Base-by-base conservation (phyloP, 2,329 filamentous ascomycete species). In the Anthostomella pinea region DNA sequence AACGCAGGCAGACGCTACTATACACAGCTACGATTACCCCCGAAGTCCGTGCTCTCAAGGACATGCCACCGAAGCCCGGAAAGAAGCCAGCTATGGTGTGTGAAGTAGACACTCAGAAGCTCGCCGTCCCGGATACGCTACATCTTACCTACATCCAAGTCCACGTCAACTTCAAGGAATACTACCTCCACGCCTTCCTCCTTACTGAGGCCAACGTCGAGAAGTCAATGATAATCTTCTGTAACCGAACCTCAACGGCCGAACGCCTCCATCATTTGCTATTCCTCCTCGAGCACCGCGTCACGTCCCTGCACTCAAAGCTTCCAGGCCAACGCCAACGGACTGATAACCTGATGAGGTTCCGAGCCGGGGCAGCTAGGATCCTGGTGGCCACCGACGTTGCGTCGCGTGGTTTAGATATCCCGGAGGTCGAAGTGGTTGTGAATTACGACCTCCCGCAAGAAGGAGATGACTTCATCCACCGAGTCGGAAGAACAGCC, bases 381-480 rank as follows among this genome's bases (percentile, higher is more conserved):
- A 85, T 98, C 38, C 77, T 98, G 2, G 86, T 98, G 8, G 91
- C 93, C 1, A 98, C 93, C 0, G 93, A 98, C 59, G 90, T 98
- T 10, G 93, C 93, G 1, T 87, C 89, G 14, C 79, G 93, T 62
- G 93, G 93, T 73, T 77, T 98, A 4, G 93, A 98, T 67, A 96
- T 98, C 44, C 91, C 91, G 1, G 86, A 89, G 50, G 91, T 97
- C 6, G 83, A 78, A 36, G 66, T 97, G 11, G 93, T 98, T 3
- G 70, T 98, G 57, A 97, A 98, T 65, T 98, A 90, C 64, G 93
- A 98, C 59, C 80, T 98, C 1, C 93, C 93, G 0, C 81, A 91
- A n/a, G 88, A 96, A 58, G 88, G 91, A 3, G 90, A 96, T 60
- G 91, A 96, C 64, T 98, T 98, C 62, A 93, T 98, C 49, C 93